Conservation (phyloP, 2,329 filamentous ascomycete genomes). For the Blastomyces silverae region DNA sequence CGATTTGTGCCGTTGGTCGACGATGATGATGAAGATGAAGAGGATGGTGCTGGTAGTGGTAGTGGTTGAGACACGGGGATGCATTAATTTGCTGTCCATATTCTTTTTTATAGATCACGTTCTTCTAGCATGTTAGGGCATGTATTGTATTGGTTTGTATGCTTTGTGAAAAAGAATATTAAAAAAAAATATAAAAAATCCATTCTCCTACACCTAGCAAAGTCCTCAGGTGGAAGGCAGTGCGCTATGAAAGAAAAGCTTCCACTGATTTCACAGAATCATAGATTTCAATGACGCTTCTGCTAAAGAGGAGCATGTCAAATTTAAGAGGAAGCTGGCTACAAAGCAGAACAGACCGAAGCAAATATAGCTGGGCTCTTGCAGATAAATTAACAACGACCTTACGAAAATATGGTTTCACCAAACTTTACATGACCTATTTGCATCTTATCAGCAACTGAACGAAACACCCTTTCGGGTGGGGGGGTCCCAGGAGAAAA, state of each 20-base stretch:
- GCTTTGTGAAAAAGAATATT: not conserved
- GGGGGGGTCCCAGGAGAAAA: not conserved
- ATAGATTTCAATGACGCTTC: not conserved
- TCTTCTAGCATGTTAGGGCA: not conserved
- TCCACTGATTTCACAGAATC: not conserved
- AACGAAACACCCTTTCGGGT: not conserved
- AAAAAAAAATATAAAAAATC: no score
- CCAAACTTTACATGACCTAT: slow-evolving; percentile 3
- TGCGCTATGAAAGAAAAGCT: not conserved
- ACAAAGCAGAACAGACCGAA: not conserved
- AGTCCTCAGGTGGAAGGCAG: not conserved
- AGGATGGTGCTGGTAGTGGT: slow-evolving; percentile 16
- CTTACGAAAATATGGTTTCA: not conserved
- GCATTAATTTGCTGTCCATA: not conserved
- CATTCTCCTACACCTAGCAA: not conserved
- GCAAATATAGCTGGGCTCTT: not conserved
- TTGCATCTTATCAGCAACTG: not conserved
- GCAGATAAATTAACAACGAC: not conserved
- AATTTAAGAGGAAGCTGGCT: not conserved
- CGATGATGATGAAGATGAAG: slow-evolving; percentile 33
- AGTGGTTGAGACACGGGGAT: slow-evolving; percentile 3
- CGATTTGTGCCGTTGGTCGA: slow-evolving; percentile 43
- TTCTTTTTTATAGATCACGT: not conserved
- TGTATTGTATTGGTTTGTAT: not conserved
- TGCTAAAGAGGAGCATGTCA: not conserved